Percentiles rank a stretch among this genome's conserved stretches.
Evolutionary conservation across 176 grass and related monocot genomes (phyloP).

Genomic region (Urochloa ruziziensis): DNA sequence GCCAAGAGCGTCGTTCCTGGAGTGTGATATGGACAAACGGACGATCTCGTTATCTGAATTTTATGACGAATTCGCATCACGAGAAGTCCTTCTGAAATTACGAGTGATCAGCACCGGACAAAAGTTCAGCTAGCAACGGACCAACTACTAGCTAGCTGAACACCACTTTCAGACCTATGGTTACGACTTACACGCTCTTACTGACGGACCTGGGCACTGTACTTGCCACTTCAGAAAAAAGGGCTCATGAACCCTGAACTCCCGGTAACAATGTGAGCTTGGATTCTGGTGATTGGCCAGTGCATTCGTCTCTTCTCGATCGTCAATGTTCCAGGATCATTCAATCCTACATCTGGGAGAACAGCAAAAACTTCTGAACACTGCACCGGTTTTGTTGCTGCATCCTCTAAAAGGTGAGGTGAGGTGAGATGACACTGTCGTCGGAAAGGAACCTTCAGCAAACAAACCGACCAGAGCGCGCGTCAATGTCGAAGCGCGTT

Average conservation of each 20-base stretch:
- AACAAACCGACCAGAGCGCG: constrained; percentile 1
- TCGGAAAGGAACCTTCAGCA: neutral
- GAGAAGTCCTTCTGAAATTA: neutral
- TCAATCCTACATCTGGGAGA: neutral
- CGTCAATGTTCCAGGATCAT: neutral
- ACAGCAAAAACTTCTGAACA: neutral
- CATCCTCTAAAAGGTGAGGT: neutral
- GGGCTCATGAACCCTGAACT: neutral
- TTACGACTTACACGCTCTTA: no score
- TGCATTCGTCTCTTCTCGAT: neutral
- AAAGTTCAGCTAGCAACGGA: constrained; percentile 1
- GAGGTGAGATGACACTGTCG: constrained; percentile 16
- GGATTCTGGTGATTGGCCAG: neutral
- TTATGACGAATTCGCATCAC: neutral
- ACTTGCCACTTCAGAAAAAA: neutral
- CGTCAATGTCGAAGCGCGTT: constrained; percentile 2
- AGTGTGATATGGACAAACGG: neutral
- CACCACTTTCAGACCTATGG: no score
- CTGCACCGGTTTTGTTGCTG: neutral
- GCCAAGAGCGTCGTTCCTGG: neutral
- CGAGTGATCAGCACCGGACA: neutral
- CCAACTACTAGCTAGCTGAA: neutral
- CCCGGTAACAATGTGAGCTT: neutral
- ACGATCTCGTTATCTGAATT: neutral
- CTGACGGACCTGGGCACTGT: neutral